Conservation (phyloP, 2,329 filamentous ascomycete genomes). For the Xylariaceae sp. region DNA sequence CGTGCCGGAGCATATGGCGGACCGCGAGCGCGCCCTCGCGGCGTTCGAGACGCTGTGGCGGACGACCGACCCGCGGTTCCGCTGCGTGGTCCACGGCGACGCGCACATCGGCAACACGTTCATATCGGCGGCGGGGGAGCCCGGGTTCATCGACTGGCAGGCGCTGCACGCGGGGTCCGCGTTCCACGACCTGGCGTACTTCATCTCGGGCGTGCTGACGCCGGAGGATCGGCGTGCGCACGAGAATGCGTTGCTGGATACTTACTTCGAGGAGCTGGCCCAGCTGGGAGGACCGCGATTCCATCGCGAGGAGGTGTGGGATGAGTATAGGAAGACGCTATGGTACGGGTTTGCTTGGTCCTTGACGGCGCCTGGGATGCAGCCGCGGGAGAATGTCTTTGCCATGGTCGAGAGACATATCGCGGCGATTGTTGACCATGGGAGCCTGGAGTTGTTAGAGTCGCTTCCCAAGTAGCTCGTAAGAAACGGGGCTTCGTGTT, state of each 20-base stretch:
- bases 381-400: slow-evolving; percentile 28
- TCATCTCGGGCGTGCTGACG: slow-evolving; percentile 27
- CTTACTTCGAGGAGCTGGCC: slow-evolving; percentile 27
- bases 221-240: slow-evolving; percentile 29
- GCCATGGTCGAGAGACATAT: slow-evolving; percentile 28
- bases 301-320: slow-evolving; percentile 21
- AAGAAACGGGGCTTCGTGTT: too few relatives aligned
- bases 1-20: slow-evolving; percentile 22
- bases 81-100: slow-evolving; percentile 31
- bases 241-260: slow-evolving; percentile 29
- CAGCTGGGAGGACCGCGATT: slow-evolving; percentile 20
- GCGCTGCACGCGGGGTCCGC: slow-evolving; percentile 30
- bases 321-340: slow-evolving; percentile 29
- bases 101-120: slow-evolving; percentile 32
- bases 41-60: slow-evolving; percentile 29
- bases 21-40: slow-evolving; percentile 24
- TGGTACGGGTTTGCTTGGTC: slow-evolving; percentile 31
- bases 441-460: slow-evolving; percentile 28
- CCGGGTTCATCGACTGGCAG: slow-evolving; percentile 34
- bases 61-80: slow-evolving; percentile 28
- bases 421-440: slow-evolving; percentile 30
- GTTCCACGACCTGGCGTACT: slow-evolving; percentile 35
- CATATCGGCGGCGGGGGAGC: slow-evolving; percentile 20
- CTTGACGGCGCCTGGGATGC: slow-evolving; percentile 31
- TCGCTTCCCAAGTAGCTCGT: too few relatives aligned